These are phyloP conservation scores for Rubia tinctorum DNA, from an alignment of 305 asterid genomes.

Conservation along the genomic window DNA sequence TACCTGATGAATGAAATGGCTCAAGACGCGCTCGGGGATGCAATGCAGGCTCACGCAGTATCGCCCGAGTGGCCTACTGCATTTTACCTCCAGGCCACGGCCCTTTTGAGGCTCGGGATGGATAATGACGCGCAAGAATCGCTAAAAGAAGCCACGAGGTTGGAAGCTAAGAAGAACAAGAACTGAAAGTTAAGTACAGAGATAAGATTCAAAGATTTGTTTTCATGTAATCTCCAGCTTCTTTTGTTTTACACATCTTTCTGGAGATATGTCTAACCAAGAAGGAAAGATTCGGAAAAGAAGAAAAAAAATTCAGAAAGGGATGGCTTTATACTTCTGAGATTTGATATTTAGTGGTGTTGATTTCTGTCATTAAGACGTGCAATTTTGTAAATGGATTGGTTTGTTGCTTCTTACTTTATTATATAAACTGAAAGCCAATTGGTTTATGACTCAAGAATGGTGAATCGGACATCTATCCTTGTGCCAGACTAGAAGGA, in stretches of 20 bases:
- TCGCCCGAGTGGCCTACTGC: conserved; percentile 87
- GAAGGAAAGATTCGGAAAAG: not conserved
- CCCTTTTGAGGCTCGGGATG: conserved; percentile 70
- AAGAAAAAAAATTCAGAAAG: not conserved
- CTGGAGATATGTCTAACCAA: not conserved
- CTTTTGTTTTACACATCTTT: not conserved
- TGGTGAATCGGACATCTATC: too few relatives aligned
- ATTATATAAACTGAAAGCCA: not conserved
- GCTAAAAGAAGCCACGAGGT: conserved; percentile 65
- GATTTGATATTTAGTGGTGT: not conserved
- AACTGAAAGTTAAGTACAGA: conserved; percentile 28
- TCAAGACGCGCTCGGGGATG: conserved; percentile 74
- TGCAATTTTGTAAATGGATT: conserved; percentile 16
- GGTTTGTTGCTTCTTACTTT: not conserved
- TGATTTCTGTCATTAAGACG: conserved; percentile 6
- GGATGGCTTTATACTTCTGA: conserved; percentile 4
- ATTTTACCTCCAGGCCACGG: conserved; percentile 71
- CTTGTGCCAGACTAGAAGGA: too few relatives aligned
- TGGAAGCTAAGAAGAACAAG: conserved; percentile 60
- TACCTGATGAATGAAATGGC: conserved; percentile 74
- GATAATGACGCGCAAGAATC: conserved; percentile 80
- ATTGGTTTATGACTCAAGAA: too few relatives aligned
- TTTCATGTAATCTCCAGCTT: conserved; percentile 16
- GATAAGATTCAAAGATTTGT: not conserved
- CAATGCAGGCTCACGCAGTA: conserved; percentile 69